A percentile compares a stretch with the other conserved stretches of the same genome.
Evolutionary conservation across 2,329 filamentous ascomycete genomes (phyloP).

Genomic region (Aciculosporium take): DNA sequence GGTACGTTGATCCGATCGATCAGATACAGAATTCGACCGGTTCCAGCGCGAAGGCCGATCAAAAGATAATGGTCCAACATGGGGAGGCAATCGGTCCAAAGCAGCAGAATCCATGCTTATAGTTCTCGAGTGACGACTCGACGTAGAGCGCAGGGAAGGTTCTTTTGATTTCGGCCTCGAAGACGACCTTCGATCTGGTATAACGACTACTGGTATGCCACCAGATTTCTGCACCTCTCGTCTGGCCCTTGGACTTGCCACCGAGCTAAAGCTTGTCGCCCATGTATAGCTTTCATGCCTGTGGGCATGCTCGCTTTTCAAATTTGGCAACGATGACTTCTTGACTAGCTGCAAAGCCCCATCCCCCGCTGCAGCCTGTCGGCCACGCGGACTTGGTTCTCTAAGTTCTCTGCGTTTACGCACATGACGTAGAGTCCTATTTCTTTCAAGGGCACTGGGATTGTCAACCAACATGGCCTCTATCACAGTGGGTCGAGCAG

Average conservation of each 20-base stretch:
- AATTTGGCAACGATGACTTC: slow-evolving; percentile 16
- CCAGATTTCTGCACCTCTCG: slow-evolving; percentile 45
- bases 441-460: slow-evolving; percentile 25
- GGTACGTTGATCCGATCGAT: slow-evolving; percentile 38
- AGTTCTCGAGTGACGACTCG: slow-evolving; percentile 40
- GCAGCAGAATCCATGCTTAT: slow-evolving; percentile 36
- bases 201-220: slow-evolving; percentile 47
- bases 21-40: slow-evolving; percentile 32
- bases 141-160: slow-evolving; percentile 46
- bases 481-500: slow-evolving; percentile 40
- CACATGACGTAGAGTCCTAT: slow-evolving; percentile 45
- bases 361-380: slow-evolving; percentile 7
- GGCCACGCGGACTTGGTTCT: slow-evolving; percentile 21
- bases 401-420: slow-evolving; percentile 39
- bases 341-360: slow-evolving; percentile 8
- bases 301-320: slow-evolving; percentile 12
- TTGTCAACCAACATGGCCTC: slow-evolving; percentile 43
- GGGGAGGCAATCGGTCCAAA: slow-evolving; percentile 27
- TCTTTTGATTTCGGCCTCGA: slow-evolving; percentile 36
- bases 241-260: slow-evolving; percentile 40
- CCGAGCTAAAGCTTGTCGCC: slow-evolving; percentile 32
- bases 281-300: slow-evolving; percentile 36
- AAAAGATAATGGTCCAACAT: slow-evolving; percentile 28
- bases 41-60: slow-evolving; percentile 27
- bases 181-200: slow-evolving; percentile 44